phyloP scores from a whole-genome alignment of 2,329 filamentous ascomycete species.

The Sporothrix pseudoabietina region DNA sequence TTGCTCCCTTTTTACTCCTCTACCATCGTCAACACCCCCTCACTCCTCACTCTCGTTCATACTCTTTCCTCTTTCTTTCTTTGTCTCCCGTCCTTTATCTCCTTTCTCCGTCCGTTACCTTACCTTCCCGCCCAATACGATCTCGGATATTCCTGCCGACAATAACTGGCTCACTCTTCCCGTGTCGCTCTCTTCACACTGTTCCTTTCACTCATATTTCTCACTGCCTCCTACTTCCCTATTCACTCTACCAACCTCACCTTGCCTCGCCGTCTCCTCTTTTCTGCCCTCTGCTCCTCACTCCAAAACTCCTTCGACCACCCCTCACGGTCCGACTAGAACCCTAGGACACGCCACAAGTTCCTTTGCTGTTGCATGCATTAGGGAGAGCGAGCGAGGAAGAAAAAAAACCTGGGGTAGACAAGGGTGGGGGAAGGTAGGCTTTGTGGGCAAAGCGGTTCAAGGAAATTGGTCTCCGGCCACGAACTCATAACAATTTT shows the following conservation, averaged over 20 bases:
- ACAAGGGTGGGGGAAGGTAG: conserved; percentile 21
- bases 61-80: conserved; percentile 35
- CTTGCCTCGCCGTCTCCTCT: background rate
- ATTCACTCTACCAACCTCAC: background rate
- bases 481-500: background rate
- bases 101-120: background rate
- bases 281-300: background rate
- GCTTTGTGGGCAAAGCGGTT: background rate
- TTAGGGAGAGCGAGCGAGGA: background rate
- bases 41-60: background rate
- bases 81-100: conserved; percentile 35
- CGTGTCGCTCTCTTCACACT: background rate
- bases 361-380: conserved; percentile 18
- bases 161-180: background rate
- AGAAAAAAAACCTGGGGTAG: conserved; percentile 14
- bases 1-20: background rate
- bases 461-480: conserved; percentile 21
- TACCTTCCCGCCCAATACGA: background rate
- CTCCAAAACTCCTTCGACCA: background rate
- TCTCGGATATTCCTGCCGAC: conserved; percentile 13
- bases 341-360: conserved; percentile 14
- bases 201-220: background rate
- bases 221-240: background rate
- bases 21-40: background rate
- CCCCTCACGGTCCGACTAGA: conserved; percentile 15